A percentile compares a stretch with the other conserved stretches of the same genome.
These are phyloP conservation scores for Penicillium olsonii DNA, from an alignment of 2,329 filamentous ascomycete species.

Conservation along the genomic window DNA sequence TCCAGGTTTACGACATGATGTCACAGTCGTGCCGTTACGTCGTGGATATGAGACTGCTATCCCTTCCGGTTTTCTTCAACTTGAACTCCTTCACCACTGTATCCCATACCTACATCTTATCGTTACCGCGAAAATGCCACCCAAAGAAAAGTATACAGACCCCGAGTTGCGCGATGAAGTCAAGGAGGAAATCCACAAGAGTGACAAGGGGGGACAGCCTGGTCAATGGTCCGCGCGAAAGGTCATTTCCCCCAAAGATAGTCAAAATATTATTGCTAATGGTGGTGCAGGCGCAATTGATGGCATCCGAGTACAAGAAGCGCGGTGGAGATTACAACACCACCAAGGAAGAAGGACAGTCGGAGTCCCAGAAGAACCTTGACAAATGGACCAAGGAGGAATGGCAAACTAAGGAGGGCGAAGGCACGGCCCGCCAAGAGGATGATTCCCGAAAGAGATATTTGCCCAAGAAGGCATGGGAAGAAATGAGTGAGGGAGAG, in stretches of 20 bases:
- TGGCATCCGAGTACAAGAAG: conserved; percentile 51
- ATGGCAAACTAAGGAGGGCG: conserved; percentile 53
- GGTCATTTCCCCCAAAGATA: no score
- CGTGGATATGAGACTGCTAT: no score
- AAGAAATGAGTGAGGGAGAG: conserved; percentile 49
- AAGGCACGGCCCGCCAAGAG: conserved; percentile 45
- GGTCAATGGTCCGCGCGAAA: conserved; percentile 54
- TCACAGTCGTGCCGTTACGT: no score
- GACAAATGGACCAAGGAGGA: conserved; percentile 51
- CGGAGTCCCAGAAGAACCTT: conserved; percentile 47
- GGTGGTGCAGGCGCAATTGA: conserved; percentile 46
- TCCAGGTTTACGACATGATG: no score
- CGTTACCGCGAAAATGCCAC: conserved; percentile 38
- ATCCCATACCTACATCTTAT: no score
- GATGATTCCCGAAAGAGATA: conserved; percentile 50
- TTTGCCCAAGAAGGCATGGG: conserved; percentile 52
- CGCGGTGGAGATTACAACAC: conserved; percentile 50
- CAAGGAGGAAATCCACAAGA: conserved; percentile 49
- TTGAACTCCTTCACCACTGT: no score
- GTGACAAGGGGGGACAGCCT: conserved; percentile 51
- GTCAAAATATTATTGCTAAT: no score
- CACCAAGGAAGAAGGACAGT: conserved; percentile 44
- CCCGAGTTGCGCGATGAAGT: conserved; percentile 49
- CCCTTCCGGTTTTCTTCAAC: no score
- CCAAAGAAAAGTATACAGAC: conserved; percentile 51